Conservation (phyloP, 1,284 basidiomycete genomes). For the Irpex sp. region DNA sequence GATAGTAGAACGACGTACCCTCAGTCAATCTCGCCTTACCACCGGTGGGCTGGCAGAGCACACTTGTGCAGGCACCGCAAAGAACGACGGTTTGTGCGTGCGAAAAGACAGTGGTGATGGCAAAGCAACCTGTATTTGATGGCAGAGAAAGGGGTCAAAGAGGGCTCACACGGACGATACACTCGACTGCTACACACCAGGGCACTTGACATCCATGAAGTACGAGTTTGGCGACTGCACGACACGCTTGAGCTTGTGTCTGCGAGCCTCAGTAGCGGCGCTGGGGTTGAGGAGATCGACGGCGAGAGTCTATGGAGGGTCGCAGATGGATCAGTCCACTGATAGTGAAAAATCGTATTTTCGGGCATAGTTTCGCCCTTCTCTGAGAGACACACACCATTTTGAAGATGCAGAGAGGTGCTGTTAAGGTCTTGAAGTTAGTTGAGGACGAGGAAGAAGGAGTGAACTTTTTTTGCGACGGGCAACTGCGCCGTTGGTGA, state of each 20-base stretch:
- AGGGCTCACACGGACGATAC: not conserved
- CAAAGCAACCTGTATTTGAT: conserved; percentile 74
- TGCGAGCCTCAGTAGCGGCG: conserved; percentile 80
- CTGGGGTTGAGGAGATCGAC: conserved; percentile 98
- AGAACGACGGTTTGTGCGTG: conserved; percentile 93
- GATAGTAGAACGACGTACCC: conserved; percentile 57
- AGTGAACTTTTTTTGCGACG: conserved; percentile 25
- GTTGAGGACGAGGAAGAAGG: conserved; percentile 20
- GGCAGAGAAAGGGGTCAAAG: conserved; percentile 4
- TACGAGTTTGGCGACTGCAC: conserved; percentile 98
- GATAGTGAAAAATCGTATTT: not conserved
- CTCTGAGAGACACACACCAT: conserved; percentile 21
- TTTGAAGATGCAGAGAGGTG: conserved; percentile 18
- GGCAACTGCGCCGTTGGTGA: conserved; percentile 26
- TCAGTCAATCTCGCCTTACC: conserved; percentile 98
- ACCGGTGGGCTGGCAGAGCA: conserved; percentile 98
- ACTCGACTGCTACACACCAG: conserved; percentile 56
- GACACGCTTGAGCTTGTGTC: conserved; percentile 99
- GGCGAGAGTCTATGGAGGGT: conserved; percentile 79
- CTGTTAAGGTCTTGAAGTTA: conserved; percentile 17
- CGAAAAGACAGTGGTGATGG: conserved; percentile 94
- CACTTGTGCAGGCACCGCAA: conserved; percentile 91
- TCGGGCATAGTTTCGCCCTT: conserved; percentile 13
- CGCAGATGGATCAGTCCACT: not conserved
- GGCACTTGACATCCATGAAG: conserved; percentile 99